Evolutionary conservation across 495 filamentous ascomycete genomes (phyloP), one percentile per base, ranked within the genome.

Genomic region (Aspergillus baeticus): DNA sequence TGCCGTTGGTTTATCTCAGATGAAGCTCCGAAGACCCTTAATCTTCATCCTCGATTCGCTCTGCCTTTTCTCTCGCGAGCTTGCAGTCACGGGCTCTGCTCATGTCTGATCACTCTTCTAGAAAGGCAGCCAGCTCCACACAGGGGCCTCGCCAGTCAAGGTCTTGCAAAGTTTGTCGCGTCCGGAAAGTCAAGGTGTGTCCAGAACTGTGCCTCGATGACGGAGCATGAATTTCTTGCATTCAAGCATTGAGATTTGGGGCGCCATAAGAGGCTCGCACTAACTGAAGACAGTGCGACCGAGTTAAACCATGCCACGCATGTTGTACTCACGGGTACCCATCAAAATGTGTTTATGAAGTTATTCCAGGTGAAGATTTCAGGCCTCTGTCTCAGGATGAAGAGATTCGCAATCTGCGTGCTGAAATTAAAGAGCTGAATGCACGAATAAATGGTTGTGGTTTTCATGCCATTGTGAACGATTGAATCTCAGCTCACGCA

Each of bases 241-340:
- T 29, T 29, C 26, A 41, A 11, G 7, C 8, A 41, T 41, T 15
- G 18, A 6, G 7, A 14, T 20, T 15, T 20, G 10, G 18, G 14
- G 4, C 21, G 6, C 21, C 36, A 18, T 6, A 13, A 14, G 6
- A 10, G 20, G 39, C 26, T 22, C 22, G 36, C 36, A 38, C 37
- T 54, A 54, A 61, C 51, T 26, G 35, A 48, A 38, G 41, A 51
- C 50, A 77, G 75, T 77, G 75, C 60, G 75, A 77, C 58, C 72
- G 75, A 37, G 67, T 77, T 21, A 74, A 72, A 47, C 75, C 75
- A 50, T 77, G 73, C 58, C 72, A 77, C 54, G 75, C 75, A 54
- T 77, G 75, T 58, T 77, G 75, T 51, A 71, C 75, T 13, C 75
- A 77, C 59, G 75, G 75, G 1, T 75, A 77, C 47, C 75, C 75